Base-by-base conservation (phyloP, 208 protist species). In the Trypanosoma scelopori region DNA sequence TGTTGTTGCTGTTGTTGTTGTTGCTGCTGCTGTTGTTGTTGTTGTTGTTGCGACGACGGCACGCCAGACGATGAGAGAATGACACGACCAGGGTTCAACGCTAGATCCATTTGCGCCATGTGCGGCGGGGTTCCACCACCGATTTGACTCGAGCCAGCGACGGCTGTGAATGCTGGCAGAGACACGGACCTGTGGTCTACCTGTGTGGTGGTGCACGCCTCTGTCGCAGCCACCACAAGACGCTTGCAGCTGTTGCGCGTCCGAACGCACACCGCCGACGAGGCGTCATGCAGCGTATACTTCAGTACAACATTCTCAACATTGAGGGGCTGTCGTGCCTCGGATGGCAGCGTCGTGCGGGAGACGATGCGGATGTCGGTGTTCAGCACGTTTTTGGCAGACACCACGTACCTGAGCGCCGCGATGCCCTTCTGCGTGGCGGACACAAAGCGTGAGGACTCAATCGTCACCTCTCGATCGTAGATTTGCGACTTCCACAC, bases 341-440 rank as follows among this genome's bases (percentile, higher is more conserved):
- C 76, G 0, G 55, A 35, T 0, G 78, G 81, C 12, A 89, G 47
- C 18, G 73, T 68, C 28, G 76, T 89, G 49, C 85, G 82, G 12
- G 87, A 93, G 48, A 93, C 77, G 61, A 95, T 77, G 50, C 87
- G 86, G 59, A 95, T 91, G 55, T 95, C 87, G 0, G 90, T 92
- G 64, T 91, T 92, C 25, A 79, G 74, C 18, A 88, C 87, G 63
- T 95, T 93, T n/a, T 76, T 77, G 18, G 84, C 90, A 22, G 72
- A 84, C 59, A 96, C 79, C 50, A 65, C 78, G 69, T 88, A 86
- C 50, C 79, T 80, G 43, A 90, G 52, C 5, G 69, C 79, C 32
- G 87, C 85, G 45, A 92, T 87, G 49, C 89, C 88, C 56, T 76
- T 75, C n/a, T 73, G 75, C 35, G 76, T 78, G 15, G 65, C 71